Conservation (phyloP, 805 yeast species). For the Teunomyces aglyptinius region DNA sequence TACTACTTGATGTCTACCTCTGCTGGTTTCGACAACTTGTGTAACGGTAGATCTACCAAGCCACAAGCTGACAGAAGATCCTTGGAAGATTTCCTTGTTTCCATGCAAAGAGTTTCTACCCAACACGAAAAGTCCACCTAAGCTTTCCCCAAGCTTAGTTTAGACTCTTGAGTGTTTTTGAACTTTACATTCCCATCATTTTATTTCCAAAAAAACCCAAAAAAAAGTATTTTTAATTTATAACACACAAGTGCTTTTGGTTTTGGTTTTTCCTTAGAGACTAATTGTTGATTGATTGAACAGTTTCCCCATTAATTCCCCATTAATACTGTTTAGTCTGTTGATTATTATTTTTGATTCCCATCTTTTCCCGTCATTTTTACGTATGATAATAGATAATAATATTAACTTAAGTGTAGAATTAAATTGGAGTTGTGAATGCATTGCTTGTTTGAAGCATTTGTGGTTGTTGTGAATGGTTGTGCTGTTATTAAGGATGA, state of each 20-base stretch:
- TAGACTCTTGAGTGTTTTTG: background rate
- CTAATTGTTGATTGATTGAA: constrained; percentile 6
- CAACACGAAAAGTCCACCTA: constrained; percentile 81
- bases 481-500: too few relatives aligned
- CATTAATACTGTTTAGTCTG: background rate
- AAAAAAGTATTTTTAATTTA: background rate
- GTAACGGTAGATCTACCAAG: constrained; percentile 75
- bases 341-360: constrained; percentile 4
- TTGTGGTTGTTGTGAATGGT: background rate
- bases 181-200: constrained; percentile 2
- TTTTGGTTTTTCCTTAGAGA: constrained; percentile 1
- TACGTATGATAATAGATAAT: constrained; percentile 5
- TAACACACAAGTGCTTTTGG: background rate
- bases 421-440: background rate
- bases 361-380: constrained; percentile 1
- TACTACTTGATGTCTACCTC: constrained; percentile 90
- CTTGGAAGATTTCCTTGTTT: constrained; percentile 78
- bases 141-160: constrained; percentile 7
- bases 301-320: constrained; percentile 5
- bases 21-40: constrained; percentile 74
- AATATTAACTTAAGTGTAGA: background rate
- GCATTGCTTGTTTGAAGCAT: too few relatives aligned
- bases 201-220: background rate
- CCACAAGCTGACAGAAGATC: constrained; percentile 61
- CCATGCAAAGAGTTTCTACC: constrained; percentile 87